Base-by-base conservation (phyloP, 768 basidiomycete genomes). In the Candolleomyces aberdarensis region DNA sequence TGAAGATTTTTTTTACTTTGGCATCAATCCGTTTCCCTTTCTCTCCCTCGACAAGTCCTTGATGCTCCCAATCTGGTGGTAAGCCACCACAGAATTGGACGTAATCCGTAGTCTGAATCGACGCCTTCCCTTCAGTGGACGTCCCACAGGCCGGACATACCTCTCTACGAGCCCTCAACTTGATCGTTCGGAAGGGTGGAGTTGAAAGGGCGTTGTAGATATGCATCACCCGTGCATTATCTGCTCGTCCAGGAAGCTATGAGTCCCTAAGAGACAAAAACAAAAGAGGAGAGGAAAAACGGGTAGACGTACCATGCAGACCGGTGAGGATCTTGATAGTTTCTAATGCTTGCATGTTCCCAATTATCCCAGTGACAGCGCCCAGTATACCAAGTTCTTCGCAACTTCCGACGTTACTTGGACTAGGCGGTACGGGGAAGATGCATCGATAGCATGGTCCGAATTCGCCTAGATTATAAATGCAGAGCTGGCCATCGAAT, bases 381-480 rank as follows among this genome's bases (percentile, higher is more conserved):
- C 96, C 96, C 52, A 97, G 75, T 5, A 98, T 87, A 1, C 96
- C 96, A 4, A 86, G 79, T 69, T 97, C 95, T 67, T 90, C 94
- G 65, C 97, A 99, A 9, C 87, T 85, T 8, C 92, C 89, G 1
- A 83, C 74, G 29, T 78, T 78, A 57, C 85, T 85, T 19, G 76
- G 80, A 4, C 85, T 80, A 1, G 94, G 86, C 1, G 94, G 86
- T 56, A 80, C 83, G 0, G 96, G 96, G 72, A 95, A 98, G 47
- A 98, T 73, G 71, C 97, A 98, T 15, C 97, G 83, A 73, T 96
- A 98, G 73, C 97, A 99, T 0, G 95, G 96, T 1, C 94, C 88
- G 31, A 83, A 74, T 19, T 76, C 72, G 6, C 81, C 85, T 4
- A 87, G 73, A 68, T 93, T 92, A 71, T 92, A 94, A 14, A 83